phyloP scores from a whole-genome alignment of 192 early-diverging fungal species.

The Podila minutissima region DNA sequence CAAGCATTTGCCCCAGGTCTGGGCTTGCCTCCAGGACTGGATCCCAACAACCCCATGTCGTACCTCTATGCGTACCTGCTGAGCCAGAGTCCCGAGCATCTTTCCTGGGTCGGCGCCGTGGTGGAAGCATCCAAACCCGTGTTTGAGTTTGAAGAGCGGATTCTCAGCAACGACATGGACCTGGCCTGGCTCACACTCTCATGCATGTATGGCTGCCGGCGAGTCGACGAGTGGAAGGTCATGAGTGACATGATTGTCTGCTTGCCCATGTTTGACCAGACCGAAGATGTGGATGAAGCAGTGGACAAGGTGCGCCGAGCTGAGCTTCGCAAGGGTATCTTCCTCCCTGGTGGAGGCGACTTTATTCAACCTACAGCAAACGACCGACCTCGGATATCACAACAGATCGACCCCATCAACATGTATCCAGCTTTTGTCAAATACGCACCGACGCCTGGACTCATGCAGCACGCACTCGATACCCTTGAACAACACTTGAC shows the following conservation, averaged over 20 bases:
- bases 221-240: conserved; percentile 49
- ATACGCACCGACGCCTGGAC: conserved; percentile 39
- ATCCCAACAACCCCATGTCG: conserved; percentile 28
- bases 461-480: conserved; percentile 62
- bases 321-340: conserved; percentile 40
- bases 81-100: conserved; percentile 41
- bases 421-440: conserved; percentile 51
- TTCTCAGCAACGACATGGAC: conserved; percentile 62
- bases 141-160: conserved; percentile 55
- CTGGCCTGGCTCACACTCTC: conserved; percentile 59
- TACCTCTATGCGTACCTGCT: conserved; percentile 61
- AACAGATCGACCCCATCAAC: conserved; percentile 43
- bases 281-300: conserved; percentile 40
- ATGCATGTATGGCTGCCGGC: conserved; percentile 58
- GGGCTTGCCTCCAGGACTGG: conserved; percentile 31
- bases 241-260: conserved; percentile 65
- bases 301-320: conserved; percentile 29
- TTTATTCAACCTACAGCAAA: not conserved
- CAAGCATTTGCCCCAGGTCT: conserved; percentile 9
- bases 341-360: conserved; percentile 4
- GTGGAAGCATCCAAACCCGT: conserved; percentile 63
- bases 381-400: conserved; percentile 25
- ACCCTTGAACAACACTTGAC: conserved; percentile 68
- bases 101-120: conserved; percentile 56
- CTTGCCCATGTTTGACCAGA: conserved; percentile 60